Conservation (phyloP, 495 filamentous ascomycete species). For the Aspergillus nidulans region DNA sequence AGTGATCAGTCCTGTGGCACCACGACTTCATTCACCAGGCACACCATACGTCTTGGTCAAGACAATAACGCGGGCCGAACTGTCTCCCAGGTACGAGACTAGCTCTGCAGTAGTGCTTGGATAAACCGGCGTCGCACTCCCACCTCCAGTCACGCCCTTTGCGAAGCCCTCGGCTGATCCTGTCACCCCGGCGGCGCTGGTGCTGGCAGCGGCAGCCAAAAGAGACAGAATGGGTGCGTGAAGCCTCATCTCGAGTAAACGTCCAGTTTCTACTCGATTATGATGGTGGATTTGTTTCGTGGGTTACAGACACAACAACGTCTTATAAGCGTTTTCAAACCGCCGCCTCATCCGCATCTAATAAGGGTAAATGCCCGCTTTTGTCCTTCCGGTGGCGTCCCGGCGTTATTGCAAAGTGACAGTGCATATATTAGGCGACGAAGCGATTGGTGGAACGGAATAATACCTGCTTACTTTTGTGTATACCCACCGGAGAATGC, state of each 20-base stretch:
- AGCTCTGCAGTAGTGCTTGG: conserved; percentile 35
- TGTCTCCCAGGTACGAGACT: conserved; percentile 40
- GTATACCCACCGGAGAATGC: neutral
- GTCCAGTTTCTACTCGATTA: too few species aligned
- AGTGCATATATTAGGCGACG: neutral
- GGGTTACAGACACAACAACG: too few species aligned
- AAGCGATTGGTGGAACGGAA: neutral
- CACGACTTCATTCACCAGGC: too few species aligned
- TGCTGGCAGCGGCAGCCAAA: conserved; percentile 11
- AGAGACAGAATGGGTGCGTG: neutral
- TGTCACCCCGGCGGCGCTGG: conserved; percentile 19
- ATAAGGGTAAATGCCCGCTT: neutral
- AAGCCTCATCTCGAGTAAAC: neutral
- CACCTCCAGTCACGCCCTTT: conserved; percentile 38
- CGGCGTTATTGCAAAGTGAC: neutral
- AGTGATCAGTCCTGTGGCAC: neutral
- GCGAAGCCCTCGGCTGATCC: conserved; percentile 41
- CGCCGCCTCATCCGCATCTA: neutral
- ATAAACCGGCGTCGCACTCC: conserved; percentile 34
- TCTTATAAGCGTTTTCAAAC: neutral
- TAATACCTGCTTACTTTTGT: neutral
- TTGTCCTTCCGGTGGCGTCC: neutral
- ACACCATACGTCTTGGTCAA: conserved; percentile 34
- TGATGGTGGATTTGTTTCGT: too few species aligned
- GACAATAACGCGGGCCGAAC: conserved; percentile 33